Conservation (phyloP, 2,329 filamentous ascomycete species). For the Lizonia empirigonia region DNA sequence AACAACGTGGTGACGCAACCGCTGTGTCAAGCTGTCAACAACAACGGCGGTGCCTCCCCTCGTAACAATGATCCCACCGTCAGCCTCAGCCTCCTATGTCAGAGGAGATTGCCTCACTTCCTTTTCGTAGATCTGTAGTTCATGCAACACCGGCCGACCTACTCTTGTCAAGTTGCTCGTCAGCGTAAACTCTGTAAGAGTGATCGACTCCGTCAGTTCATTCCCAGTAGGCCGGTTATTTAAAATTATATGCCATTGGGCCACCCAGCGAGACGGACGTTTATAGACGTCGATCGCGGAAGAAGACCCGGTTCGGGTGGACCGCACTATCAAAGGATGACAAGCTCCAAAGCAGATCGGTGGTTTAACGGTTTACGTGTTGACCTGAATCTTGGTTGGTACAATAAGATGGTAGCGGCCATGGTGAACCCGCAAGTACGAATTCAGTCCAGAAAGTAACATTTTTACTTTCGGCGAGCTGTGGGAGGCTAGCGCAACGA, state of each 20-base stretch:
- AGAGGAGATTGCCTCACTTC: not conserved
- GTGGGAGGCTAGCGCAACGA: not conserved
- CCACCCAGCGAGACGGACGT: conserved; percentile 10
- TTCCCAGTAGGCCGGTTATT: conserved; percentile 1
- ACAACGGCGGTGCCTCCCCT: conserved; percentile 4
- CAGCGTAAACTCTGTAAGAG: not conserved
- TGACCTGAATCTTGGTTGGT: conserved; percentile 9
- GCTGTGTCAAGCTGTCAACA: conserved; percentile 13
- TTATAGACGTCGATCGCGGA: conserved; percentile 15
- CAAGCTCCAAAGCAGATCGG: conserved; percentile 18
- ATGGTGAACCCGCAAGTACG: conserved; percentile 4
- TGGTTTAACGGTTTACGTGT: conserved; percentile 16
- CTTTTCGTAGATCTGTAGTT: conserved; percentile 2
- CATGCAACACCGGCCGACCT: not conserved
- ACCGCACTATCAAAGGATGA: not conserved
- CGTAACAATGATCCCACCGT: conserved; percentile 14
- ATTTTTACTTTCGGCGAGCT: not conserved
- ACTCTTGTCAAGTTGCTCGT: not conserved
- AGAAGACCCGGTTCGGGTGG: conserved; percentile 10
- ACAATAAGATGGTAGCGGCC: conserved; percentile 6
- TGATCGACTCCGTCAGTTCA: not conserved
- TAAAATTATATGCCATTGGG: not conserved
- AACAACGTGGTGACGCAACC: not conserved
- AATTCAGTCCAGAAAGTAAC: conserved; percentile 6
- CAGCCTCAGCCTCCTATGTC: not conserved